Conservation (phyloP, 1,139 yeast species). For the Debaryomycetaceae sp. region DNA sequence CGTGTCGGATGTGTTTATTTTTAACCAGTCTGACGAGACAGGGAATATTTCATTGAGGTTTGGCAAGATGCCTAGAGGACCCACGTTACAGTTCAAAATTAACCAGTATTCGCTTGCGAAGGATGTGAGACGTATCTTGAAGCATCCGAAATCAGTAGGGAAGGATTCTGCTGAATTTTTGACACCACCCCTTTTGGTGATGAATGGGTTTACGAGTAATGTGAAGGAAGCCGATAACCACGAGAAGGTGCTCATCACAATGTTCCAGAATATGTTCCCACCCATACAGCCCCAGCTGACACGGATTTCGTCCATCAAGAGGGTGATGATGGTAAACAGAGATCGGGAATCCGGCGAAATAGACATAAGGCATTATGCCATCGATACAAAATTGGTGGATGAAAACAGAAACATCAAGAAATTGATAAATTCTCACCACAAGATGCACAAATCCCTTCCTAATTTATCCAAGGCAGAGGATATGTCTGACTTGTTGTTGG, state of each 20-base stretch:
- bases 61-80: slow-evolving; percentile 91
- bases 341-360: slow-evolving; percentile 67
- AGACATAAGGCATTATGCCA: slow-evolving; percentile 86
- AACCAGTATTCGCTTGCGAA: slow-evolving; percentile 74
- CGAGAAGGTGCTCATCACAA: slow-evolving; percentile 81
- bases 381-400: slow-evolving; percentile 83
- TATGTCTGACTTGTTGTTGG: slow-evolving; percentile 79
- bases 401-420: slow-evolving; percentile 78
- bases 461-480: slow-evolving; percentile 66
- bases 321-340: slow-evolving; percentile 82
- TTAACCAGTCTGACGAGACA: slow-evolving; percentile 72
- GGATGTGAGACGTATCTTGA: slow-evolving; percentile 71
- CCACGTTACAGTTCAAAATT: slow-evolving; percentile 81
- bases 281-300: slow-evolving; percentile 83
- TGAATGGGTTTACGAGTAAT: slow-evolving; percentile 73
- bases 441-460: slow-evolving; percentile 67
- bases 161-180: slow-evolving; percentile 60
- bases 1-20: slow-evolving; percentile 81
- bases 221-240: slow-evolving; percentile 55
- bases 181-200: slow-evolving; percentile 84
- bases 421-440: slow-evolving; percentile 62
- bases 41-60: slow-evolving; percentile 83
- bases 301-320: slow-evolving; percentile 66
- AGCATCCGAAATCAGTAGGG: slow-evolving; percentile 66
- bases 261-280: slow-evolving; percentile 95